Base-by-base conservation (phyloP, 352 stramenopile species). In the Globisporangium ultimum region DNA sequence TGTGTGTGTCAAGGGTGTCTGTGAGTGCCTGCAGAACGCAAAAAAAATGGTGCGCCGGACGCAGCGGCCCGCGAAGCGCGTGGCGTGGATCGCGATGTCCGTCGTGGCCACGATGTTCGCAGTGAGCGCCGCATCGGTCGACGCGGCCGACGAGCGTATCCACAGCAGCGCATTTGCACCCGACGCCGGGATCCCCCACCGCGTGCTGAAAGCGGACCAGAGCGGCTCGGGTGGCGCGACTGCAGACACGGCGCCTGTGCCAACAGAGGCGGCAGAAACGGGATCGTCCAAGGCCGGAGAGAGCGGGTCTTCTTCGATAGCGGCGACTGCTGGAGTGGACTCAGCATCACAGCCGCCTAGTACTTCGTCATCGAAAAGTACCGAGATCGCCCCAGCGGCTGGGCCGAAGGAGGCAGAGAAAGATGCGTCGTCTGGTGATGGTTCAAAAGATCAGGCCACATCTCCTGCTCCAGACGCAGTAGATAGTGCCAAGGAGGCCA, bases 171-270 rank as follows among this genome's bases (percentile, higher is more conserved):
- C 28, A 10, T 6, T 36, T 36, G 28, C 28, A 5, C 28, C 7
- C 28, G 34, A 13, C 9, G 22, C 8, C 20, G 50, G 17, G n/a
- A 11, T 17, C 3, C 14, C 34, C 3, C 10, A 32, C 3, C 50
- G 50, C 28, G n/a, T 36, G 50, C 50, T 55, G 34, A 18, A 32
- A 34, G 10, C 1, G 18, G 50, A 55, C 21, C 32, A 20, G 3
- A 57, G 52, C 24, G 38, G 51, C 7, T 32, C 49, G 12, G 14
- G 18, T 28, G 38, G 2, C 3, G 17, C 21, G 15, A 20, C 38
- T 53, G 64, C 65, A 67, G 57, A 75, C 53, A 60, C 57, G 28
- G 3, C 28, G 28, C 28, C 28, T 36, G 8, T 5, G 28, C 28
- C 7, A 36, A 0, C 34, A 47, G 34, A 14, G 18, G 32, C 13